Evolutionary conservation across 2,329 filamentous ascomycete genomes (phyloP).

Genomic region (Colletotrichum simmondsii): DNA sequence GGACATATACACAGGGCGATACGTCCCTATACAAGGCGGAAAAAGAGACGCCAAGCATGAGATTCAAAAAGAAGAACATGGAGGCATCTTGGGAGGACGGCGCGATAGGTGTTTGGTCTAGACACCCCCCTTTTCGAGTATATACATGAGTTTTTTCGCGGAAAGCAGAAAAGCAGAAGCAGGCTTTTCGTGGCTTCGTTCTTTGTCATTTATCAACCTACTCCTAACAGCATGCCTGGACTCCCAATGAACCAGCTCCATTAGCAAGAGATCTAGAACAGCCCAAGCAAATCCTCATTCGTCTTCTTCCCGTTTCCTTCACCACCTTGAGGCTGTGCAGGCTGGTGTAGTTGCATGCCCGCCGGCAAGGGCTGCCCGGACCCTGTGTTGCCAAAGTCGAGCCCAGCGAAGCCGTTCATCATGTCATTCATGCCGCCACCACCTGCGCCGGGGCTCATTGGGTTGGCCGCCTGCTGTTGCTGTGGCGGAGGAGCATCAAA

Average conservation of each 20-base stretch:
- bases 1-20: background rate
- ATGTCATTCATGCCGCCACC: slow-evolving; percentile 83
- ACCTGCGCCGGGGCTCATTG: slow-evolving; percentile 32
- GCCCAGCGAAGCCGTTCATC: slow-evolving; percentile 86
- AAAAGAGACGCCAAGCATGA: background rate
- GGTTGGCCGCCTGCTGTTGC: slow-evolving; percentile 50
- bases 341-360: slow-evolving; percentile 63
- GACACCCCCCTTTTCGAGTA: slow-evolving; percentile 10
- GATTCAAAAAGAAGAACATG: background rate
- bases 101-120: slow-evolving; percentile 17
- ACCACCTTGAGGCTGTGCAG: slow-evolving; percentile 44
- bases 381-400: slow-evolving; percentile 75
- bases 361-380: slow-evolving; percentile 72
- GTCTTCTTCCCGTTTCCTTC: slow-evolving; percentile 62
- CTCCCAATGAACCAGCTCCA: slow-evolving; percentile 20
- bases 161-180: slow-evolving; percentile 19
- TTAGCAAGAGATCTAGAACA: slow-evolving; percentile 47
- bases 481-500: slow-evolving; percentile 74
- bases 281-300: slow-evolving; percentile 68
- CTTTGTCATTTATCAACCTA: slow-evolving; percentile 35
- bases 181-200: slow-evolving; percentile 34
- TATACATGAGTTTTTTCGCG: slow-evolving; percentile 5
- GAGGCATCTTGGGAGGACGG: slow-evolving; percentile 7
- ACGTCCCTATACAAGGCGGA: background rate
- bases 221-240: slow-evolving; percentile 33